Base-by-base conservation (phyloP, 1,284 basidiomycete genomes). In the Cryptococcus wingfieldii region DNA sequence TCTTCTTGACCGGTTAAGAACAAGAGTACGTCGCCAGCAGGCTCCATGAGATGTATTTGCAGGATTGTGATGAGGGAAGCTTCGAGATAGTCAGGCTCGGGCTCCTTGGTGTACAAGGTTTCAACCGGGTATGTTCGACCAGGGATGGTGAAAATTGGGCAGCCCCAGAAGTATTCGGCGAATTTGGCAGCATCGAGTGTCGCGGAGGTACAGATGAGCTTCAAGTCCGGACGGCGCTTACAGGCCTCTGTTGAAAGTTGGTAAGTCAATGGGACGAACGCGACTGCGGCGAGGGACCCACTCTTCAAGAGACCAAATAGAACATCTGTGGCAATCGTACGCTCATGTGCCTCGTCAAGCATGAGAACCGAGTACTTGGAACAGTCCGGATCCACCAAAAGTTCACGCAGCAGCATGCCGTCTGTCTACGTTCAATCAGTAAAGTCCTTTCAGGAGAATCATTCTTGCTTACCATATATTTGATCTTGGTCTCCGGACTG, bases 121-220 rank as follows among this genome's bases (percentile, higher is more conserved):
- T 99, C 96, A 61, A 98, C 96, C 3, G 95, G 95, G 79, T 90
- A 98, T n/a, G 94, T 94, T 67, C 94, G 87, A 63, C 96, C 96
- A 13, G 96, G 95, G 64, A 98, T 98, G n/a, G 95, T 97, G 82
- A 98, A 98, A 78, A 98, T 98, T 12, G 95, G 94, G 77, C 94
- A 98, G 19, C 89, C 90, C 74, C 87, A 96, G 81, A 98, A 99
- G 82, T 98, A 98, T 67, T 90, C 92, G 8, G 94, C 94, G 78
- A 98, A 98, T 80, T 98, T 98, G 73, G 96, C 94, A 44, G 96
- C 95, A 68, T 99, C 95, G n/a, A 99, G 81, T 0, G 96, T 99
- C 1, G 96, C 96, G 0, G 95, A 98, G 0, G 95, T 98, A 59
- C 98, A 94, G 64, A 98, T 98, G 43, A 98, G 82, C 74, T 98